phyloP scores from a whole-genome alignment of 2,329 filamentous ascomycete species.

The Phymatotrichopsis omnivora region DNA sequence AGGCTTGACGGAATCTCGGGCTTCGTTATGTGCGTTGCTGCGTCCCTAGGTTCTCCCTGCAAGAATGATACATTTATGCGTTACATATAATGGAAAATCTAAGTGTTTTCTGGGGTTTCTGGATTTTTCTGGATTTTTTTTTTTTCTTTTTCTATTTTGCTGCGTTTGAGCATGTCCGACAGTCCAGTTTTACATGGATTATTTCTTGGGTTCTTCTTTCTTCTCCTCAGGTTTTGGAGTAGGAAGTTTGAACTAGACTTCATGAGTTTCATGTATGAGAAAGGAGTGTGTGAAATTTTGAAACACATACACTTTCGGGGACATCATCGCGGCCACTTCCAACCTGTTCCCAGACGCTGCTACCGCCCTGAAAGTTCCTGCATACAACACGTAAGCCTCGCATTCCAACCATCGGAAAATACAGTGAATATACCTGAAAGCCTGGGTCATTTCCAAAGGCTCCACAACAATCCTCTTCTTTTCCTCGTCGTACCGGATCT shows the following conservation, averaged over 20 bases:
- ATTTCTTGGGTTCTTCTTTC: slow-evolving; percentile 85
- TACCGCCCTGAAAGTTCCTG: slow-evolving; percentile 92
- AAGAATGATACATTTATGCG: no score
- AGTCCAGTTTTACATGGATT: no score
- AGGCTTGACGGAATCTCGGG: no score
- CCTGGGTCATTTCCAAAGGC: slow-evolving; percentile 93
- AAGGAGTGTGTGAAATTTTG: slow-evolving; percentile 1
- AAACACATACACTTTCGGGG: slow-evolving; percentile 27
- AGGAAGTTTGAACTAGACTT: slow-evolving; percentile 79
- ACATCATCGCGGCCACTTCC: slow-evolving; percentile 35
- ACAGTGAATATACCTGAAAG: slow-evolving; percentile 47
- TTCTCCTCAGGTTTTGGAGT: slow-evolving; percentile 91
- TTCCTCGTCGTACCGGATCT: slow-evolving; percentile 96
- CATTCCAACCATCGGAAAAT: not conserved
- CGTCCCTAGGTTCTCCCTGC: no score
- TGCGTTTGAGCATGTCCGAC: no score
- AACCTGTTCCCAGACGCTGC: slow-evolving; percentile 57
- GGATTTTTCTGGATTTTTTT: no score
- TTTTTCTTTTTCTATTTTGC: no score
- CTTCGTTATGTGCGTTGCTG: no score
- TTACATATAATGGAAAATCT: no score
- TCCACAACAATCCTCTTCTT: slow-evolving; percentile 99
- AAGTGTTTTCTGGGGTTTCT: no score
- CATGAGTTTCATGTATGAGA: slow-evolving; percentile 5
- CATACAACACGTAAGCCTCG: slow-evolving; percentile 57